These are phyloP conservation scores for Elongisporangium anandrum DNA, from an alignment of 352 stramenopile species.

Conservation along the genomic window DNA sequence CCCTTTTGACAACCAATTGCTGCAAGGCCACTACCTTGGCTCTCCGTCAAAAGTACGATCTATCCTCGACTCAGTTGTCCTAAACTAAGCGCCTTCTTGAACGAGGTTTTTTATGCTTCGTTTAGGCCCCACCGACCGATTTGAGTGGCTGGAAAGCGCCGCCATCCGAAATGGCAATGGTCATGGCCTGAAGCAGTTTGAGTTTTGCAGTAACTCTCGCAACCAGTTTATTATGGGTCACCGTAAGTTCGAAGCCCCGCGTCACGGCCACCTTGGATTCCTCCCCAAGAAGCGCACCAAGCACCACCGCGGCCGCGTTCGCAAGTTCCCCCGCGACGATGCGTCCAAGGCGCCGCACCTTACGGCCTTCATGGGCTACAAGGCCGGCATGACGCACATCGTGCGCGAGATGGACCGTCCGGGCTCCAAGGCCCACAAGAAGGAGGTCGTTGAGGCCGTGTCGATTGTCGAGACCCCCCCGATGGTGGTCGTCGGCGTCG, in stretches of 20 bases:
- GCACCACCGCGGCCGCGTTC: conserved; percentile 98
- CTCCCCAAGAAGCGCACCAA: conserved; percentile 99
- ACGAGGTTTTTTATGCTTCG: neutral
- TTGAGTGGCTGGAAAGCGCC: conserved; percentile 10
- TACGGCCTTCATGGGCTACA: conserved; percentile 99
- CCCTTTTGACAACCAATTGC: conserved; percentile 4
- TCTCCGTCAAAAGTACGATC: conserved; percentile 6
- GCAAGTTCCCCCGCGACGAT: conserved; percentile 99
- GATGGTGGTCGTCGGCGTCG: conserved; percentile 99
- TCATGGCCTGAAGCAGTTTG: conserved; percentile 29
- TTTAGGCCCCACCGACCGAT: neutral
- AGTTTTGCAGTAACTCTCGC: conserved; percentile 84
- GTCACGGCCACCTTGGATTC: conserved; percentile 98
- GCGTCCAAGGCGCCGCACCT: conserved; percentile 95
- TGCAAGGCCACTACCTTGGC: neutral
- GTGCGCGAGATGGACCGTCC: conserved; percentile 98
- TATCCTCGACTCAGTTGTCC: neutral
- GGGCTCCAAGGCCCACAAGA: conserved; percentile 99
- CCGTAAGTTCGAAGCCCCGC: conserved; percentile 97
- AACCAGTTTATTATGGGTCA: conserved; percentile 90
- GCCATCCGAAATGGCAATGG: neutral
- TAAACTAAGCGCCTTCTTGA: no score
- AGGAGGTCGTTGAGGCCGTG: conserved; percentile 99
- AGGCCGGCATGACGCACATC: conserved; percentile 99
- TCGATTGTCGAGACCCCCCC: conserved; percentile 99